A percentile compares a stretch with the other conserved stretches of the same genome.
phyloP scores from a whole-genome alignment of 2,329 filamentous ascomycete species.

The Graphium sp. region DNA sequence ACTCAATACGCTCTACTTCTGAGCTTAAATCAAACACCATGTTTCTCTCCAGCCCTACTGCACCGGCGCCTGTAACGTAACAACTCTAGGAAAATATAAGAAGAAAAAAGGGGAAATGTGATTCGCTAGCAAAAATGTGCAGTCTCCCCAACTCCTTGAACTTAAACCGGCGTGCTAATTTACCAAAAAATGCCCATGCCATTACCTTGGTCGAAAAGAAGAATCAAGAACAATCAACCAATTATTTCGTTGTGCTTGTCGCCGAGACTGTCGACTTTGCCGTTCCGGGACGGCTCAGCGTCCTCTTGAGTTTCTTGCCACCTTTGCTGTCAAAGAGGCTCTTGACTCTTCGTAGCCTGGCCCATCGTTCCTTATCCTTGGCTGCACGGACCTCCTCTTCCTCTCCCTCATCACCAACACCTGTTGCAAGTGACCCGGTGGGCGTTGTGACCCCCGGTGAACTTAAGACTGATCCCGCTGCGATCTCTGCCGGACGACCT shows the following conservation, averaged over 20 bases:
- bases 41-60: too few relatives aligned
- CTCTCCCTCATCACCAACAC: slow-evolving; percentile 19
- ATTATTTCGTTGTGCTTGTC: background rate
- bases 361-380: slow-evolving; percentile 59
- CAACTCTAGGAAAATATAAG: too few relatives aligned
- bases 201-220: too few relatives aligned
- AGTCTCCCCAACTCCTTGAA: too few relatives aligned
- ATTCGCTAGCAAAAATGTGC: too few relatives aligned
- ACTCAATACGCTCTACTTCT: too few relatives aligned
- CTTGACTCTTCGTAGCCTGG: slow-evolving; percentile 53
- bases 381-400: slow-evolving; percentile 27
- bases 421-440: slow-evolving; percentile 4
- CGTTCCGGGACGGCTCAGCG: slow-evolving; percentile 9
- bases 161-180: too few relatives aligned
- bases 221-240: too few relatives aligned
- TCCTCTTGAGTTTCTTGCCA: slow-evolving; percentile 29
- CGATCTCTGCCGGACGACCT: background rate
- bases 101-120: too few relatives aligned
- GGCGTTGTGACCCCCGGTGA: slow-evolving; percentile 5
- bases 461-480: background rate
- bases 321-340: slow-evolving; percentile 53
- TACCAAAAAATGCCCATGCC: too few relatives aligned
- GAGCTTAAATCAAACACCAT: too few relatives aligned
- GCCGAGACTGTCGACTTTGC: slow-evolving; percentile 4
- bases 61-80: too few relatives aligned